Evolutionary conservation across 768 basidiomycete genomes (phyloP).

Genomic region (Imleria badia): DNA sequence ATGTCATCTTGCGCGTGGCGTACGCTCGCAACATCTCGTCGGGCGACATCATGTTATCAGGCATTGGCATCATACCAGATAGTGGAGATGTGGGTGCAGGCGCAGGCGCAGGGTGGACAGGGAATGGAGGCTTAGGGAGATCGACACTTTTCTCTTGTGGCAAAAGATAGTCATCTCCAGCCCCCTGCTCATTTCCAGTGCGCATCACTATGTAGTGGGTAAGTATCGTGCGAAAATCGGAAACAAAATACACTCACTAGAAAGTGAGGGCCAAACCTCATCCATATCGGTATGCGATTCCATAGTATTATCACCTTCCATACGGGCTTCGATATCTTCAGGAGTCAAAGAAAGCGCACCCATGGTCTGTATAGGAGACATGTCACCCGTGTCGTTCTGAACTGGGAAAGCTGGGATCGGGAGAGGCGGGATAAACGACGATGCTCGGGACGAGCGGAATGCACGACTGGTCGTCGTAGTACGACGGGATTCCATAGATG

Average conservation of each 20-base stretch:
- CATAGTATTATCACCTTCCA: constrained; percentile 36
- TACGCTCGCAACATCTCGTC: constrained; percentile 80
- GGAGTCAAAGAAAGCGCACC: constrained; percentile 47
- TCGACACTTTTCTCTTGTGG: constrained; percentile 26
- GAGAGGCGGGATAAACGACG: constrained; percentile 42
- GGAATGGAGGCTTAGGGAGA: constrained; percentile 35
- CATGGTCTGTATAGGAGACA: constrained; percentile 46
- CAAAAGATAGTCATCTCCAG: constrained; percentile 48
- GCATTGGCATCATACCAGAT: constrained; percentile 39
- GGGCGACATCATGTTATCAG: constrained; percentile 51
- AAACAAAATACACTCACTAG: constrained; percentile 42
- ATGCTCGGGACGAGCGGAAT: constrained; percentile 43
- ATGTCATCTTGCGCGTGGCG: constrained; percentile 45
- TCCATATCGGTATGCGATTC: constrained; percentile 44
- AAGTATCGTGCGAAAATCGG: constrained; percentile 1
- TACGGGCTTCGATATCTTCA: constrained; percentile 61
- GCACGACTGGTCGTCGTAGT: constrained; percentile 41
- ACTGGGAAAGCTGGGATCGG: constrained; percentile 25
- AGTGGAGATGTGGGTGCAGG: constrained; percentile 36
- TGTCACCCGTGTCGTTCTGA: constrained; percentile 26
- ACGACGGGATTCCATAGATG: constrained; percentile 45
- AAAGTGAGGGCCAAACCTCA: constrained; percentile 68
- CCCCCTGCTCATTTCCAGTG: constrained; percentile 40
- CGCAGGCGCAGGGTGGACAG: constrained; percentile 26
- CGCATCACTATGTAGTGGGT: constrained; percentile 62